Base-by-base conservation (phyloP, 2,329 filamentous ascomycete species). In the Falciphora oryzae region DNA sequence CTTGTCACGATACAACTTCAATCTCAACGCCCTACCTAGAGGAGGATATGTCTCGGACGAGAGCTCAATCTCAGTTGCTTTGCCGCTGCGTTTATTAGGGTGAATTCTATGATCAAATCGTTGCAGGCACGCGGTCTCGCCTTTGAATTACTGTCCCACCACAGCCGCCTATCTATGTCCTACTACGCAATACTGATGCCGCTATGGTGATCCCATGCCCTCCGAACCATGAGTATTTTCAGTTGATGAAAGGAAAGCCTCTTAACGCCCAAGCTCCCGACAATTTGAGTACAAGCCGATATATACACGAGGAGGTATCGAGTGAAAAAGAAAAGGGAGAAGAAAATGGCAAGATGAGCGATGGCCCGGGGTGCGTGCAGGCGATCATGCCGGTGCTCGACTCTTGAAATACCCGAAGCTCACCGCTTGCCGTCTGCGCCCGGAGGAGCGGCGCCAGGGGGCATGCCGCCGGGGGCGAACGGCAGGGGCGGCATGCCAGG, bases 401-500 rank as follows among this genome's bases (percentile, higher is more conserved):
- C 32, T 11, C 32, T 32, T n/a, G 32, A 5, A 32, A 32, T 5
- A 32, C 11, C 6, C 32, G 32, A 11, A 11, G 32, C 44, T 53
- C 71, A 80, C 71, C 75, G 75, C 53, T 78, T 68, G 59, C 68
- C 69, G 10, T 66, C 68, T 28, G 53, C 28, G 25, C 53, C 62
- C n/a, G 50, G 50, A 22, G 57, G 56, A 29, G 28, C 57, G 8
- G 28, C 61, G 3, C 61, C 61, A 60, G 77, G 38, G 75, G 76
- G 28, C 76, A 76, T 29, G 73, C 70, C 62, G 29, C 75, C 74
- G 28, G 75, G 75, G 18, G 70, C 76, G 76, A 60, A 76, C 72
- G 28, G 56, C 31, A 77, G 77, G 14, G 76, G 69, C 4, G 74
- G 75, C 13, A 76, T 75, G 3, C 71, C 73, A 5, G 77, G 77